Evolutionary conservation across 2,329 filamentous ascomycete species (phyloP), one percentile per base, ranked within the genome.

Genomic region (Ceratocystiopsis minuta): DNA sequence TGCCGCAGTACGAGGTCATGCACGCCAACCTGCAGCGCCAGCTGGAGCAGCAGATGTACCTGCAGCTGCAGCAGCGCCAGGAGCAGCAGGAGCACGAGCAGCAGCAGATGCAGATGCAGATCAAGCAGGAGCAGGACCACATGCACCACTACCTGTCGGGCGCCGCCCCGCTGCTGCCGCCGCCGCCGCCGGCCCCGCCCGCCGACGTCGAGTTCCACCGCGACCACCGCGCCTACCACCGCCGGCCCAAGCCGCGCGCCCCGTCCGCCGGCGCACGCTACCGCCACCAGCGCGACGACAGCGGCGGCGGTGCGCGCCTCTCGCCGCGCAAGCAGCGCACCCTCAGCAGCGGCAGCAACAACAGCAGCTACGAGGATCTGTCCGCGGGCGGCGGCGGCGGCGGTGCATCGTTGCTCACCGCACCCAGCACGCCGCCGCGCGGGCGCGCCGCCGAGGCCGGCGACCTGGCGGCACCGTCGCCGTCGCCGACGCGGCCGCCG

Each of bases 211-310:
- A 46, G 31, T 40, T 39, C 41, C 48, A 41, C 33, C 43, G 41
- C 17, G 50, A 46, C 35, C 17, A 32, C 36, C 37, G 31, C 32
- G 37, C 37, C 41, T 36, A 5, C 48, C 35, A 32, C 43, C 55
- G 60, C 28, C 60, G 61, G 31, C 62, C 64, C 13, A 66, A 66
- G 40, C 68, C 70, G 1, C 62, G 65, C 12, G 70, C 69, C 5
- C 69, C 68, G 2, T 72, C 68, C 1, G 68, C 68, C 1, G 69
- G 69, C 3, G 66, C 69, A 15, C 60, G 68, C 16, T 65, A 72
- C 50, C 28, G 60, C 56, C 15, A 55, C 57, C 20, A 55, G 60
- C 31, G 34, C 14, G 24, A 33, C 13, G 47, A 57, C 14, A 33
- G 48, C 33, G 20, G 20, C 7, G 20, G 20, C 20, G 20, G 20